phyloP scores from a whole-genome alignment of 2,329 filamentous ascomycete genomes.

The Pseudogymnoascus sp. region DNA sequence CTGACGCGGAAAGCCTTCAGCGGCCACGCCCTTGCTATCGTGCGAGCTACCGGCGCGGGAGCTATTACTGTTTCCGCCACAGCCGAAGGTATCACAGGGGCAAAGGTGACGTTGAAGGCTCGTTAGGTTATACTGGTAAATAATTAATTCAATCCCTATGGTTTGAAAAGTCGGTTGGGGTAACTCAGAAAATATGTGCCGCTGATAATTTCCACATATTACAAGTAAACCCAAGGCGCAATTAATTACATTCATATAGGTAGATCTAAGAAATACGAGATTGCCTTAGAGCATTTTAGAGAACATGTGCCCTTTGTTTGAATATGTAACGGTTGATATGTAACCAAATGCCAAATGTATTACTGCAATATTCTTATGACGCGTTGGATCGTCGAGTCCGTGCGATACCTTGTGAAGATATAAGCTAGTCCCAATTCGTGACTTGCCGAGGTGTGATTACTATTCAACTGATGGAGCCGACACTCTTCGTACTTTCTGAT shows the following conservation, averaged over 20 bases:
- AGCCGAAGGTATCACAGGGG: constrained; percentile 17
- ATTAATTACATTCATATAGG: too few species aligned
- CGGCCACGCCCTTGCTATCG: constrained; percentile 34
- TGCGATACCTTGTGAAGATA: background rate
- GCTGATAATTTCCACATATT: background rate
- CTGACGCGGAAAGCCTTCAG: constrained; percentile 33
- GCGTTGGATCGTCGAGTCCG: background rate
- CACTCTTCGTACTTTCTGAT: background rate
- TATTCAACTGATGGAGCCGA: background rate
- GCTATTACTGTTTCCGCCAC: constrained; percentile 19
- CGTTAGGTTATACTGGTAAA: background rate
- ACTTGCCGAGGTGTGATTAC: constrained; percentile 4
- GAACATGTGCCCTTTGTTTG: background rate
- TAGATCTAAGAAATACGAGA: too few species aligned
- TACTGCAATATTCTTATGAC: background rate
- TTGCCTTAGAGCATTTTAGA: background rate
- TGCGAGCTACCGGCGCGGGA: constrained; percentile 27
- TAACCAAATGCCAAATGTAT: background rate
- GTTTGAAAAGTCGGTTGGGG: background rate
- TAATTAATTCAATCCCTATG: background rate
- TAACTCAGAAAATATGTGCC: background rate
- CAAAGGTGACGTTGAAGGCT: constrained; percentile 12
- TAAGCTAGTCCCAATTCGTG: background rate
- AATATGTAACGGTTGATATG: background rate
- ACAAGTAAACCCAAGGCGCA: background rate